Conservation (phyloP, 2,329 filamentous ascomycete species). For the Keithomyces neogunnii region DNA sequence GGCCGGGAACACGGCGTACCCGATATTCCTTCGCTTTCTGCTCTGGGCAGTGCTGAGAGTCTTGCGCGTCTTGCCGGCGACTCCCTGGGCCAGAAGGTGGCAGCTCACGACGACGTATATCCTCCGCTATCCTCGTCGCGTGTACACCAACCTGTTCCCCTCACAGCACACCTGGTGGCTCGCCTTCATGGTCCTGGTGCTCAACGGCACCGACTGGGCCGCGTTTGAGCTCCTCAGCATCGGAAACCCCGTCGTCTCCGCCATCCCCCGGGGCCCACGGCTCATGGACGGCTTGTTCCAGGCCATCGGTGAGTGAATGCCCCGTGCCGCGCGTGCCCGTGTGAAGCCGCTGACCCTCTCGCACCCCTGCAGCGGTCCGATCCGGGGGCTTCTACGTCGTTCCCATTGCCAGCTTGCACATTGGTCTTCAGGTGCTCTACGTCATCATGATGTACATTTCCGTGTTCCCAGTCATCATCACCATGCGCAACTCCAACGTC, state of each 20-base stretch:
- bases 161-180: constrained; percentile 58
- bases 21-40: constrained; percentile 51
- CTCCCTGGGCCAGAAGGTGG: constrained; percentile 17
- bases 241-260: constrained; percentile 46
- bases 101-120: constrained; percentile 46
- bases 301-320: constrained; percentile 36
- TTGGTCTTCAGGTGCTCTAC: constrained; percentile 51
- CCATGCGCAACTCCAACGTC: constrained; percentile 35
- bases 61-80: not conserved
- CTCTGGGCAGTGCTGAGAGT: constrained; percentile 36
- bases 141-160: constrained; percentile 58
- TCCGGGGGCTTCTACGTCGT: constrained; percentile 61
- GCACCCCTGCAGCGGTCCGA: constrained; percentile 40
- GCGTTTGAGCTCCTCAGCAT: constrained; percentile 59
- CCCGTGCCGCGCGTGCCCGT: no score
- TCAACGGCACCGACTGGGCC: constrained; percentile 39
- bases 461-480: constrained; percentile 54
- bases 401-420: constrained; percentile 45
- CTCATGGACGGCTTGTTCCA: constrained; percentile 59
- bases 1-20: constrained; percentile 59
- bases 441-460: constrained; percentile 61
- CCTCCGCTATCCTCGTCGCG: constrained; percentile 46
- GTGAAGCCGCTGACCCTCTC: no score
- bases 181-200: constrained; percentile 44
- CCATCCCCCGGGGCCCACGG: constrained; percentile 42